Percentiles rank a stretch among this genome's conserved stretches.
Conservation (phyloP, 2,329 filamentous ascomycete genomes). For the Mycogone perniciosa region DNA sequence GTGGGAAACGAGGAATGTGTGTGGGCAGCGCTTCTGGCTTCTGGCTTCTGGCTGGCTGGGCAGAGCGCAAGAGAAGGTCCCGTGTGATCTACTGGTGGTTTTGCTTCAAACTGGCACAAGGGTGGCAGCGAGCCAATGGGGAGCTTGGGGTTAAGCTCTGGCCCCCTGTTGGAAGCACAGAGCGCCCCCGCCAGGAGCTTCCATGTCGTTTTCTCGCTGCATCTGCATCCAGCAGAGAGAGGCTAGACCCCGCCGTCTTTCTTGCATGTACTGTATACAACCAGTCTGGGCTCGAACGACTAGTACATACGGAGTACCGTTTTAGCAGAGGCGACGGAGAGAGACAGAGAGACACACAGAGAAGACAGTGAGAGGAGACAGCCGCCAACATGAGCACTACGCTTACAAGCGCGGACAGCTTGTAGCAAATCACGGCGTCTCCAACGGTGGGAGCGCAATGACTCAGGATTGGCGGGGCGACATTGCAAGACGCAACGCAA, state of each 20-base stretch:
- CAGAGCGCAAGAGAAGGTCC: conserved; percentile 8
- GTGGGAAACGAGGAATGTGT: conserved; percentile 8
- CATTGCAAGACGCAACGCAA: conserved; percentile 4
- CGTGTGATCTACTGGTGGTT: conserved; percentile 15
- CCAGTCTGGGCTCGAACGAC: background rate
- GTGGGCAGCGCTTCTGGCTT: conserved; percentile 9
- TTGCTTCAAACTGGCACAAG: conserved; percentile 4
- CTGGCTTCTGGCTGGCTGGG: too few species aligned
- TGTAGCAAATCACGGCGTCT: conserved; percentile 12
- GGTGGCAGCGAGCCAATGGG: conserved; percentile 13
- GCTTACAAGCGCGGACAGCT: conserved; percentile 5
- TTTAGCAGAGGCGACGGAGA: background rate
- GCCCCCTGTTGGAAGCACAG: conserved; percentile 4
- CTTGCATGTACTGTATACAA: background rate
- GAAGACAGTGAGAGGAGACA: too few species aligned
- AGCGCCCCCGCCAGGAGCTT: conserved; percentile 9
- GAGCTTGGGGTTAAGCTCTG: conserved; percentile 16
- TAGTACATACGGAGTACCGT: background rate
- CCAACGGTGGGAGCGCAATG: conserved; percentile 4
- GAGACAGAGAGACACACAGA: background rate
- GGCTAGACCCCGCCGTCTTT: background rate
- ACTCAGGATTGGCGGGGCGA: conserved; percentile 12
- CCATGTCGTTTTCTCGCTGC: background rate
- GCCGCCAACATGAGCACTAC: conserved; percentile 1
- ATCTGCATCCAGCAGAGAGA: background rate